A percentile compares a stretch with the other conserved stretches of the same genome.
Conservation (phyloP, 1,284 basidiomycete species). For the Puccinia coronata region DNA sequence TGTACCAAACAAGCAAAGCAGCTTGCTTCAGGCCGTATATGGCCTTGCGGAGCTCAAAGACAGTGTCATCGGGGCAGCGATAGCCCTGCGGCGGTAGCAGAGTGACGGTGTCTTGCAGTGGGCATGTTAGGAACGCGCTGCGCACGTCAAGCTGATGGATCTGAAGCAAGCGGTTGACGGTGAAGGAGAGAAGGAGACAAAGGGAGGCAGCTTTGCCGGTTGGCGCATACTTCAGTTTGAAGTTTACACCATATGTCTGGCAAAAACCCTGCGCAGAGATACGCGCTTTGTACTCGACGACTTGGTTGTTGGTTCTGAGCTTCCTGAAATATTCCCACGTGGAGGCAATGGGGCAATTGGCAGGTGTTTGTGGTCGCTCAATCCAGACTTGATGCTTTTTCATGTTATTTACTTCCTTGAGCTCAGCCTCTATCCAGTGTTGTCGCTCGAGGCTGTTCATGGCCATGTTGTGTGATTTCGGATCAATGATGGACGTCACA, state of each 20-base stretch:
- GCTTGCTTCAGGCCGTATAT: background rate
- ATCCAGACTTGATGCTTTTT: background rate
- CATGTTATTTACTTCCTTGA: conserved; percentile 11
- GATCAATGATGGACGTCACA: background rate
- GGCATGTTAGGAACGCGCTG: conserved; percentile 18
- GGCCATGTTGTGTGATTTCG: background rate
- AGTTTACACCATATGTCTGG: too few species aligned
- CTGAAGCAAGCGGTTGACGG: background rate
- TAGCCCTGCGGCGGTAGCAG: background rate
- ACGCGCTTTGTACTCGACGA: too few species aligned
- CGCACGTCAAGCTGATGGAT: conserved; percentile 18
- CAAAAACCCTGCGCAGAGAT: too few species aligned
- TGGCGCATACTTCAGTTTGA: too few species aligned
- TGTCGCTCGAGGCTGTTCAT: background rate
- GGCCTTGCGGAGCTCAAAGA: background rate
- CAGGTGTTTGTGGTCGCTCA: too few species aligned
- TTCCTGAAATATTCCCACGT: too few species aligned
- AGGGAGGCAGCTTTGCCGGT: too few species aligned
- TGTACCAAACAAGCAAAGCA: background rate
- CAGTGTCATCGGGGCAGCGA: background rate
- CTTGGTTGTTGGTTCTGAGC: too few species aligned
- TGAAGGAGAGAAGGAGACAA: background rate
- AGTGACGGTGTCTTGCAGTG: background rate
- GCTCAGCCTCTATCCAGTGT: background rate
- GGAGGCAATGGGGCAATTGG: too few species aligned